Conservation (phyloP, 495 filamentous ascomycete species). For the Neurospora sp. region DNA sequence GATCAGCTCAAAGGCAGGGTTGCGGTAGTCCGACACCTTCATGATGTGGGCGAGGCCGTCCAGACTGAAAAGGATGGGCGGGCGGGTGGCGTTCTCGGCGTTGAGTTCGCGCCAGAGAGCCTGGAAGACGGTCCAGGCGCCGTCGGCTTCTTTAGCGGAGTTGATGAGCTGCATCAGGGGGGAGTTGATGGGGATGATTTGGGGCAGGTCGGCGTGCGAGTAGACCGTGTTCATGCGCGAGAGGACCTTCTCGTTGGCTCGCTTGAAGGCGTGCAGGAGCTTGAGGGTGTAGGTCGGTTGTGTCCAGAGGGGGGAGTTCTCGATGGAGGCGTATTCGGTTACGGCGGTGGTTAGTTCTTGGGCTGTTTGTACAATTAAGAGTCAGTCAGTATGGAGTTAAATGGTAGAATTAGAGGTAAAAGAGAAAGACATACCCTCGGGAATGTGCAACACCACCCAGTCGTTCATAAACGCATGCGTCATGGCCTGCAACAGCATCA, state of each 20-base stretch:
- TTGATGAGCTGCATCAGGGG: constrained; percentile 58
- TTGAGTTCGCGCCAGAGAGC: constrained; percentile 73
- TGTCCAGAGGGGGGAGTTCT: constrained; percentile 47
- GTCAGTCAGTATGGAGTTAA: too few relatives aligned
- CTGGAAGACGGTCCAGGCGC: constrained; percentile 73
- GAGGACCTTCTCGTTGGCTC: constrained; percentile 63
- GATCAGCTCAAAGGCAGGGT: constrained; percentile 54
- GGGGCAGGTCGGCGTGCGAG: constrained; percentile 49
- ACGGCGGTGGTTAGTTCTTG: constrained; percentile 70
- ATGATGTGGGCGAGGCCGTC: constrained; percentile 77
- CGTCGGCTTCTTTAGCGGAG: constrained; percentile 62
- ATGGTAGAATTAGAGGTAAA: too few relatives aligned
- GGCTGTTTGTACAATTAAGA: constrained; percentile 35
- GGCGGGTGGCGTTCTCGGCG: constrained; percentile 44
- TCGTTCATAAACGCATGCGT: constrained; percentile 69
- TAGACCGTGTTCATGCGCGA: constrained; percentile 44
- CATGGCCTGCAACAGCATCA: constrained; percentile 76
- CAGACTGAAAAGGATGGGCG: constrained; percentile 66
- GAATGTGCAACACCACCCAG: constrained; percentile 83
- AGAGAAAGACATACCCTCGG: constrained; percentile 53
- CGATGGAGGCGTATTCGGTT: constrained; percentile 68
- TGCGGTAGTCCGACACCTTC: constrained; percentile 60
- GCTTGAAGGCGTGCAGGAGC: constrained; percentile 57
- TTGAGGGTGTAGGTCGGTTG: constrained; percentile 67
- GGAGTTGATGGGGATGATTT: constrained; percentile 45